A percentile compares a stretch with the other conserved stretches of the same genome.
phyloP scores from a whole-genome alignment of 2,329 filamentous ascomycete genomes.

The Epichloe scottii region DNA sequence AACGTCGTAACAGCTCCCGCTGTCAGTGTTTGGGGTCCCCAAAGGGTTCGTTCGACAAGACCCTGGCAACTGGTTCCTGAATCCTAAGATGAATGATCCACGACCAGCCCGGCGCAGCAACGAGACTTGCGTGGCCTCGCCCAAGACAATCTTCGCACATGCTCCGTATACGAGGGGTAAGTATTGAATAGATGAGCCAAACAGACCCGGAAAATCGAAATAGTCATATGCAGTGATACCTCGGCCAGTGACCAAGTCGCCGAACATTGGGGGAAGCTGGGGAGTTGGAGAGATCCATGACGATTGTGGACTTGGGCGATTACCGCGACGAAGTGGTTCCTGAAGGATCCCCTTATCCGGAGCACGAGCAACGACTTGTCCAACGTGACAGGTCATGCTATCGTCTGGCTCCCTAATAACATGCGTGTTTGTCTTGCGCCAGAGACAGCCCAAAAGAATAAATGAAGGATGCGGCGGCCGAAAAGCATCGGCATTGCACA shows the following conservation, averaged over 20 bases:
- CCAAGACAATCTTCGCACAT: background rate
- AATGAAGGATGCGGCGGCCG: background rate
- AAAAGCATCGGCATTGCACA: conserved; percentile 2
- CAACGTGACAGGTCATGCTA: background rate
- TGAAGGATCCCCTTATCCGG: background rate
- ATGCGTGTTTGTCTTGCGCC: too few species aligned
- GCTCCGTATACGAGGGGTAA: background rate
- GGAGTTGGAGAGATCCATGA: background rate
- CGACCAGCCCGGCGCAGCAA: background rate
- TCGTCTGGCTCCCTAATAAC: background rate
- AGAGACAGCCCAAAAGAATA: background rate
- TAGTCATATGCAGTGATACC: background rate
- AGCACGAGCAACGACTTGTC: background rate
- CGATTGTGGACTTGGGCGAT: background rate
- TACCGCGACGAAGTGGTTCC: background rate
- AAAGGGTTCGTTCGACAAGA: background rate
- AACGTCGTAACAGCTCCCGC: conserved; percentile 2
- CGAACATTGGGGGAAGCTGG: background rate
- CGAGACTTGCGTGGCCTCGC: background rate
- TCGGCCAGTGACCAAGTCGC: background rate
- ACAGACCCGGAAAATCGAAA: background rate
- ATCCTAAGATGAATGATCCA: conserved; percentile 1
- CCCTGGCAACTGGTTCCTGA: background rate
- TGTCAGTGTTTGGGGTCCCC: background rate
- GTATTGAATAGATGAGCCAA: background rate